These are phyloP conservation scores for Suhomyces coccinellae DNA, from an alignment of 1,139 yeast species.

Conservation along the genomic window DNA sequence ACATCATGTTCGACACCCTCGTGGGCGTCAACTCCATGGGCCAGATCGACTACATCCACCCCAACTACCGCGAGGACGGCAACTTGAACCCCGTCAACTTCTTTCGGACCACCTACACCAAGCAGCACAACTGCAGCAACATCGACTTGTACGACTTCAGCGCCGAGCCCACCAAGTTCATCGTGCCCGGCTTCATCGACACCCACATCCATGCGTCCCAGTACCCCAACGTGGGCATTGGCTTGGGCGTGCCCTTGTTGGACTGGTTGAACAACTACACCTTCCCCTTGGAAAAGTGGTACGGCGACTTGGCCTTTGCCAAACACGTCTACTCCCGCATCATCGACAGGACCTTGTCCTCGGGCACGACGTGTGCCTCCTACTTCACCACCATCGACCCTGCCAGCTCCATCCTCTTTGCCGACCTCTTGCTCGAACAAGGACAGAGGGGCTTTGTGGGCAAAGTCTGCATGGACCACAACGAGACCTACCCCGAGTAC, in stretches of 20 bases:
- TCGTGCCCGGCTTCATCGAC: constrained; percentile 91
- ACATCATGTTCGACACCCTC: constrained; percentile 31
- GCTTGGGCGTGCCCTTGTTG: constrained; percentile 78
- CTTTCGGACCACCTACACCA: constrained; percentile 4
- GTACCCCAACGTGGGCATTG: constrained; percentile 90
- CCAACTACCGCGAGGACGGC: constrained; percentile 13
- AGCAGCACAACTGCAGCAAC: constrained; percentile 7
- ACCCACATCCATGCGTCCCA: constrained; percentile 98
- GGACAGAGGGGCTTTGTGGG: constrained; percentile 94
- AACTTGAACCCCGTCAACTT: constrained; percentile 10
- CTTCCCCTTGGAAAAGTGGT: constrained; percentile 74
- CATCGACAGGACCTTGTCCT: constrained; percentile 61
- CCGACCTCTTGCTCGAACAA: constrained; percentile 59
- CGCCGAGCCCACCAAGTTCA: constrained; percentile 47
- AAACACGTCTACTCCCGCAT: constrained; percentile 61
- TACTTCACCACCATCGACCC: constrained; percentile 89
- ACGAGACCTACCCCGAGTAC: constrained; percentile 65
- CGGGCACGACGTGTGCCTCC: constrained; percentile 91
- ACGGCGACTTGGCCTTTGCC: constrained; percentile 50
- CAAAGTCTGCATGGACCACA: constrained; percentile 83
- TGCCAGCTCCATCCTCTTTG: constrained; percentile 71
- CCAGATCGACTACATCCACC: constrained; percentile 31
- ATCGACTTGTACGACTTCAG: constrained; percentile 33
- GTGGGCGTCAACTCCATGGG: constrained; percentile 37
- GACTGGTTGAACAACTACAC: constrained; percentile 90